phyloP scores from a whole-genome alignment of 768 basidiomycete genomes.

The Psilocybe subaeruginosa region DNA sequence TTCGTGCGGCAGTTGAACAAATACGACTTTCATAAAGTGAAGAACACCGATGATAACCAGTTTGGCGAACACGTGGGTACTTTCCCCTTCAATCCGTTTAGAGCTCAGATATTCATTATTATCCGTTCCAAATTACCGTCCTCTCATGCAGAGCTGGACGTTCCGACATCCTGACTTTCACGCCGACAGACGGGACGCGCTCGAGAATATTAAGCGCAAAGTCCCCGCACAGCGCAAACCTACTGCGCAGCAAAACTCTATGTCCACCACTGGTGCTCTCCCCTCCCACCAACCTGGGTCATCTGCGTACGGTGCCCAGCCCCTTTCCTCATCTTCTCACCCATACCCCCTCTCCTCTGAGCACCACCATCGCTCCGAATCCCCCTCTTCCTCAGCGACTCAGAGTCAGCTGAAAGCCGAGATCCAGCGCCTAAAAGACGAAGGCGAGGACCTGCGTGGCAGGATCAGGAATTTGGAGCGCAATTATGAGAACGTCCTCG shows the following conservation, averaged over 20 bases:
- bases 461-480: slow-evolving; percentile 38
- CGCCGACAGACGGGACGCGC: slow-evolving; percentile 53
- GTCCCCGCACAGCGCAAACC: slow-evolving; percentile 50
- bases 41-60: slow-evolving; percentile 82
- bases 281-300: slow-evolving; percentile 8
- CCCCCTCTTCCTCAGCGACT: slow-evolving; percentile 6
- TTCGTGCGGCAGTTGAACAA: slow-evolving; percentile 96
- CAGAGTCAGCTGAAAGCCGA: slow-evolving; percentile 24
- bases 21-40: slow-evolving; percentile 97
- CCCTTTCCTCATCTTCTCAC: slow-evolving; percentile 4
- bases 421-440: slow-evolving; percentile 31
- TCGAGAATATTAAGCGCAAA: slow-evolving; percentile 65
- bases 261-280: slow-evolving; percentile 26
- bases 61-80: slow-evolving; percentile 60
- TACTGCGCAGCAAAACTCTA: slow-evolving; percentile 3
- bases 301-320: not conserved
- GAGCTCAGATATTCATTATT: too few relatives aligned
- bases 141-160: slow-evolving; percentile 47
- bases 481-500: slow-evolving; percentile 39
- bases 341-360: slow-evolving; percentile 3
- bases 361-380: not conserved
- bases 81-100: not conserved
- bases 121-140: too few relatives aligned
- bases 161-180: slow-evolving; percentile 65
- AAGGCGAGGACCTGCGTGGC: slow-evolving; percentile 36